Evolutionary conservation across 2,329 filamentous ascomycete genomes (phyloP), one percentile per base, ranked within the genome.

Genomic region (Verticillium isaacii): DNA sequence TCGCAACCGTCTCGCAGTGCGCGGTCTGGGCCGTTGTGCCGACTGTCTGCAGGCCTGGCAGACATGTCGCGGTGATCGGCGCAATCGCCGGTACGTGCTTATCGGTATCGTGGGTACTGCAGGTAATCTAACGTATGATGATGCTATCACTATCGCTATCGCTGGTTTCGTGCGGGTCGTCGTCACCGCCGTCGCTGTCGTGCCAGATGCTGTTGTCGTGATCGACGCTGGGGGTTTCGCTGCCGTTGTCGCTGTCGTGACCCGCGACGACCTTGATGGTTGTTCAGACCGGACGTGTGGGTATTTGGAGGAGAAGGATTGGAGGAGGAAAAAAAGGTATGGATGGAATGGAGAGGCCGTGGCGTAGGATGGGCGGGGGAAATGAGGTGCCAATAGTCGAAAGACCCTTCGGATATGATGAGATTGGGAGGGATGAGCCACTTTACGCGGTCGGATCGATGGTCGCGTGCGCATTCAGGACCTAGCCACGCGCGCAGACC

Each of bases 301-400:
- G 23, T 23, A 19, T 7, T 41, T 2, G 37, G 37, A n/a, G 37
- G 37, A 41, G 37, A 41, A 41, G 9, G n/a, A 9, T 50, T 23
- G 25, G 57, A 25, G 58, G 60, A 54, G 62, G 58, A 58, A 45
- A 45, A 57, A 57, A 60, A 52, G 60, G 32, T 50, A 50, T 50
- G 45, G n/a, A 23, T 23, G 39, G 56, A 64, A 65, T 60, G 60
- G 57, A 65, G 60, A 65, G 61, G 59, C 62, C 62, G 63, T 63
- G 62, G 61, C 62, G 63, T 50, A 12, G 9, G 45, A n/a, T 64
- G 61, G 60, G 63, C 64, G 63, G 63, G 62, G 63, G 63, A 65
- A 65, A 65, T 65, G 63, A 65, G 63, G 60, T 65, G 56, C 59
- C 63, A 65, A 65, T 65, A 64, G 61, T 64, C 61, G 32, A 64